Evolutionary conservation across 2,329 filamentous ascomycete species (phyloP).

Genomic region (Apiospora pterosperma): DNA sequence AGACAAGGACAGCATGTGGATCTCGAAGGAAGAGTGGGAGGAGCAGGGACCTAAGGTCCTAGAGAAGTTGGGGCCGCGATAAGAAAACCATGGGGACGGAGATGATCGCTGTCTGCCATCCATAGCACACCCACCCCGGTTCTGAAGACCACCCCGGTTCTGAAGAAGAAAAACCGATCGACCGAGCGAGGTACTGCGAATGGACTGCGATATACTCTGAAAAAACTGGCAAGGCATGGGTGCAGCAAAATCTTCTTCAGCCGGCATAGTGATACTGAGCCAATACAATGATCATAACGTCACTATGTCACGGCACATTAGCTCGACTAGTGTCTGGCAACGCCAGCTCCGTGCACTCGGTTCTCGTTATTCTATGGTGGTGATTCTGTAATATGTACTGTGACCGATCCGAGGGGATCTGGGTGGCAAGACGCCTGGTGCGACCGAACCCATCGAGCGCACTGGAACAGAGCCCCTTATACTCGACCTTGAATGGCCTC

Average conservation of each 20-base stretch:
- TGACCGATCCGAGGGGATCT: not conserved
- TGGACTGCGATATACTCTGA: not conserved
- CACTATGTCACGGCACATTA: not conserved
- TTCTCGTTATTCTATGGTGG: not conserved
- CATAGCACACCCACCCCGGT: not conserved
- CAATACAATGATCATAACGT: not conserved
- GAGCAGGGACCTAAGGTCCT: slow-evolving; percentile 82
- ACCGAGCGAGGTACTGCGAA: not conserved
- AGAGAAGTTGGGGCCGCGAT: slow-evolving; percentile 91
- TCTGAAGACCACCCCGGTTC: too few species aligned
- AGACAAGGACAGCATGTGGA: slow-evolving; percentile 99
- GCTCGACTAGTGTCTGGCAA: not conserved
- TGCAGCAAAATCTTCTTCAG: not conserved
- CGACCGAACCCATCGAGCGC: not conserved
- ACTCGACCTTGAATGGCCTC: too few species aligned
- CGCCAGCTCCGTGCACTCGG: not conserved
- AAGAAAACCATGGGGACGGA: slow-evolving; percentile 19
- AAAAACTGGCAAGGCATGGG: not conserved
- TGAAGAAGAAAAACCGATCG: not conserved
- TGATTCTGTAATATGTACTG: not conserved
- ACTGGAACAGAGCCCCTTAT: not conserved
- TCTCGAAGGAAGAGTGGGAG: slow-evolving; percentile 94
- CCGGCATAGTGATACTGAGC: not conserved
- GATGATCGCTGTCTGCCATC: not conserved
- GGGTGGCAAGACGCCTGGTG: not conserved